phyloP scores from a whole-genome alignment of 345 rosid genomes.

The Eucalyptus paniculata region DNA sequence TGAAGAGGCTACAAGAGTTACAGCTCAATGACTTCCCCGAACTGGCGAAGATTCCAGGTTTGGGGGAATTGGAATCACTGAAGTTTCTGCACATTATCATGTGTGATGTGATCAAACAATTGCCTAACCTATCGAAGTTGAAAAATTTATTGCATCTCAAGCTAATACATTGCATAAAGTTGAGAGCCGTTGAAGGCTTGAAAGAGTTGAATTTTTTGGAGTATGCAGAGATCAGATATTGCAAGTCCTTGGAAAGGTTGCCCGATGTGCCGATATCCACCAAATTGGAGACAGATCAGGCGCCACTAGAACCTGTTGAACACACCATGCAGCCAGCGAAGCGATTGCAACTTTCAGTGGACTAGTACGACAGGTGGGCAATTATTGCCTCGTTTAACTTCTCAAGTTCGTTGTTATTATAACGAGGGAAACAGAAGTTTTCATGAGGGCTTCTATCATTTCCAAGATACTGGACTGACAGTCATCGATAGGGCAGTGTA shows the following conservation, averaged over 20 bases:
- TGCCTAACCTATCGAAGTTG: neutral
- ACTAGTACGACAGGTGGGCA: too few relatives aligned
- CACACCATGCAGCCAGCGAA: neutral
- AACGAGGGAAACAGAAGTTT: neutral
- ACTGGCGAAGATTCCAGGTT: neutral
- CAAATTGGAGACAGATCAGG: neutral
- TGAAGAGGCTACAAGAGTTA: neutral
- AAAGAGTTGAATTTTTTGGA: neutral
- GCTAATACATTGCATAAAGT: neutral
- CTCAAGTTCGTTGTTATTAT: too few relatives aligned
- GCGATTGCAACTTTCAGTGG: neutral
- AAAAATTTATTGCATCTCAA: neutral
- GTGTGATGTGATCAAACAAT: neutral
- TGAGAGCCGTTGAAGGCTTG: neutral
- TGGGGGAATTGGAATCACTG: neutral
- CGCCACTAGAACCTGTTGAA: too few relatives aligned
- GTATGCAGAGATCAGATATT: neutral
- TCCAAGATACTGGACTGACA: too few relatives aligned
- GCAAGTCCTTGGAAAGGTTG: neutral
- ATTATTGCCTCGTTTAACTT: too few relatives aligned
- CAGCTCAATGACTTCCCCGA: accelerated
- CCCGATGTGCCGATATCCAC: neutral
- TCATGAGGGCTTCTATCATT: neutral
- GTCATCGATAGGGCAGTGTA: too few relatives aligned
- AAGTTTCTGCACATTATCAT: neutral